Conservation (phyloP, 306 rosid species). For the Abrus precatorius region DNA sequence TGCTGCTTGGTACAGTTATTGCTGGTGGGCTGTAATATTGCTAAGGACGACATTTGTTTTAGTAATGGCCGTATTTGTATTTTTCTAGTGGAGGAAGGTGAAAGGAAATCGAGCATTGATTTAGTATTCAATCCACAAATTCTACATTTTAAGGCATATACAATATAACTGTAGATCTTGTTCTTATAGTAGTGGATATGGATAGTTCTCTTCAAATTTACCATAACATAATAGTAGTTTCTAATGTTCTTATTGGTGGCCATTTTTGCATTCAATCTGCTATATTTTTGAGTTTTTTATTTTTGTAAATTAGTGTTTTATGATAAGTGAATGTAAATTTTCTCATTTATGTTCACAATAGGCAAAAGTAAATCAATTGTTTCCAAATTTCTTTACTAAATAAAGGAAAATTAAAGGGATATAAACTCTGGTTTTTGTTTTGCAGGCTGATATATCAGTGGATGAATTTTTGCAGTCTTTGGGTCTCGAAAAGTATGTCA, state of each 20-base stretch:
- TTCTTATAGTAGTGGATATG: constrained; percentile 22
- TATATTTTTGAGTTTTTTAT: background rate
- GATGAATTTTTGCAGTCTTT: constrained; percentile 85
- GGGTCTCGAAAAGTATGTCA: constrained; percentile 95
- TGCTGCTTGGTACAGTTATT: background rate
- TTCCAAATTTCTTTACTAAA: background rate
- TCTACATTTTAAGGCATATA: background rate
- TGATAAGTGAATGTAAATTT: constrained; percentile 4
- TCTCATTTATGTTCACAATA: constrained; percentile 3
- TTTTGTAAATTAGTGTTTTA: background rate
- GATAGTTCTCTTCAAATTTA: background rate
- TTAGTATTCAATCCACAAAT: constrained; percentile 1
- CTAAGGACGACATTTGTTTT: background rate
- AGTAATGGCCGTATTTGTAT: background rate
- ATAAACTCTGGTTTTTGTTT: constrained; percentile 45
- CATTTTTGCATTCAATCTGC: constrained; percentile 23
- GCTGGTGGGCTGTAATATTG: background rate
- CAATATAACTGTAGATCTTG: background rate
- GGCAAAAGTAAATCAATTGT: constrained; percentile 6
- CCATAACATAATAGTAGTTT: constrained; percentile 3
- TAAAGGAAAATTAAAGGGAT: background rate
- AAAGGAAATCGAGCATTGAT: background rate
- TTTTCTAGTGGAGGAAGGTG: constrained; percentile 17
- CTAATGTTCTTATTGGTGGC: constrained; percentile 14
- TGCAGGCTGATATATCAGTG: constrained; percentile 78